Conservation (phyloP, 2,329 filamentous ascomycete genomes). For the Dothistroma septosporum region DNA sequence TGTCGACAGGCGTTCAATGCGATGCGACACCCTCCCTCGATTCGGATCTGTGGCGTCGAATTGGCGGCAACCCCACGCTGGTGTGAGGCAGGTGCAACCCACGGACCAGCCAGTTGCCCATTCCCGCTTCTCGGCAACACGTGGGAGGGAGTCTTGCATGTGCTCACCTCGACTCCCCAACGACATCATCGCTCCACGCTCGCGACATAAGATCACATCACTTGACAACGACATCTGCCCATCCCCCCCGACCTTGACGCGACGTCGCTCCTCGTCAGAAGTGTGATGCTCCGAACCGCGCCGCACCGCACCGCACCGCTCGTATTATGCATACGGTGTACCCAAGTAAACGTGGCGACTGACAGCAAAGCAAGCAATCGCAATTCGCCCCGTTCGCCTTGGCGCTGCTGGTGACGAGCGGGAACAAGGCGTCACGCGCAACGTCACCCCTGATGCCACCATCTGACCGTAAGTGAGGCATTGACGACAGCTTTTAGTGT, state of each 20-base stretch:
- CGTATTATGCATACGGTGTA: not conserved
- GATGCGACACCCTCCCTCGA: not conserved
- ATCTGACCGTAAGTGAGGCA: conserved; percentile 1
- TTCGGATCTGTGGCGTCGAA: not conserved
- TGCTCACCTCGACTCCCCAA: not conserved
- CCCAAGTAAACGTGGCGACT: not conserved
- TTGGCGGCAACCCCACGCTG: not conserved
- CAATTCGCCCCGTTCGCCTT: not conserved
- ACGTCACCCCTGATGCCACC: not conserved
- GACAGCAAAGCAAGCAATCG: conserved; percentile 4
- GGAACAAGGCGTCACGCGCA: not conserved
- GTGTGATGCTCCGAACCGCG: not conserved
- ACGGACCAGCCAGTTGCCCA: not conserved
- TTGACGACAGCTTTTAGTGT: not conserved
- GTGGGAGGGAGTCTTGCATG: not conserved
- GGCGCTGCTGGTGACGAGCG: not conserved
- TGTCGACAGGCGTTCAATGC: not conserved
- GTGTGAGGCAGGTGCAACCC: not conserved
- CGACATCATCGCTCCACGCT: not conserved
- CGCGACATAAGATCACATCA: not conserved
- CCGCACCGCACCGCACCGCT: not conserved
- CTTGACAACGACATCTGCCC: conserved; percentile 1
- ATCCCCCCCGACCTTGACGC: not conserved
- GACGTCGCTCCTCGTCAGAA: not conserved
- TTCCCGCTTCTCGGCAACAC: not conserved